Base-by-base conservation (phyloP, 169 alveolate species). In the Cryptosporidium sp. region DNA sequence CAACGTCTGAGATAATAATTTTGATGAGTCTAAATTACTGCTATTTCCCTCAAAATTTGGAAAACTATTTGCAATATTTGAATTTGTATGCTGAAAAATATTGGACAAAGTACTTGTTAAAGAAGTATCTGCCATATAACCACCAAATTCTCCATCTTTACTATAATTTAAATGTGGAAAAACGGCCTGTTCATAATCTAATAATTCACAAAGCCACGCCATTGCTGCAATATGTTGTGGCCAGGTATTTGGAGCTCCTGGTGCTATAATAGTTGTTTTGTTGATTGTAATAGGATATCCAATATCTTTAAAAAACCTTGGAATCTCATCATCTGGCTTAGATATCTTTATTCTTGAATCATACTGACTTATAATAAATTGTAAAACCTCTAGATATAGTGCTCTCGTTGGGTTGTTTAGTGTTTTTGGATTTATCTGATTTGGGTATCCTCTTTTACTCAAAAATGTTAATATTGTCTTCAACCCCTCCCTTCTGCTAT, bases 171-270 rank as follows among this genome's bases (percentile, higher is more conserved):
- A 91, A 71, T 93, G 93, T 71, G 85, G 92, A 65, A 92, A 93
- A 18, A 93, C 91, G 29, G 93, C 96, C 7, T 86, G 93, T 70
- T 94, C 96, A 69, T 93, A 94, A 23, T 93, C 94, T 14, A 94
- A 69, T 33, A 94, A 80, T 74, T 94, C 95, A 62, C 96, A 94
- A 26, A 94, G 86, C 96, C 96, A 94, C 21, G 94, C 65, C 84
- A 94, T 69, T 41, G 96, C 95, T 43, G 95, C 86, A 80, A 94
- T 84, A 58, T 94, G 96, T 14, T 92, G 94, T 43, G 94, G 93
- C 93, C 95, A 94, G 55, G 93, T 94, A 31, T 93, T 87, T 35
- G 95, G 95, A 0, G 96, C 92, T 21, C 94, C 93, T 9, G 96
- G 96, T 14, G 96, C 96, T 29, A 92, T 93, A 91, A 94, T 86